Evolutionary conservation across 2,329 filamentous ascomycete species (phyloP).

Genomic region (Cordyceps fumosorosea): DNA sequence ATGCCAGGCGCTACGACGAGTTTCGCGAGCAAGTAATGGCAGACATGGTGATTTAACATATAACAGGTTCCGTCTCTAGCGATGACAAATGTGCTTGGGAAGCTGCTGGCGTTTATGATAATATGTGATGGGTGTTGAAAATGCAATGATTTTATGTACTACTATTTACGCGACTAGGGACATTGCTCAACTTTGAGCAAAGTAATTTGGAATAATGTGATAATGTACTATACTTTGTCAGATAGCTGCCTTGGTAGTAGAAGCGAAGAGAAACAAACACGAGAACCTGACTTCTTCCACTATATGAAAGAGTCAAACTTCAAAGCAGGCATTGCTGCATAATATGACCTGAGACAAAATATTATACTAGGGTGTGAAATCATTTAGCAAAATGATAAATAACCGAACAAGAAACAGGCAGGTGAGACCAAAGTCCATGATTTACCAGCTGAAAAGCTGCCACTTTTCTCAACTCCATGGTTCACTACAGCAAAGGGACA

Average conservation of each 20-base stretch:
- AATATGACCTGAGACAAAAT: too few species aligned
- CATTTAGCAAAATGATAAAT: background rate
- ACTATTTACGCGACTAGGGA: background rate
- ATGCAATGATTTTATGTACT: background rate
- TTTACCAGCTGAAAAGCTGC: background rate
- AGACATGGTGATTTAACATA: constrained; percentile 32
- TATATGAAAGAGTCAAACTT: background rate
- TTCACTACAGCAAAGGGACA: background rate
- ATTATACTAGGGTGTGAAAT: background rate
- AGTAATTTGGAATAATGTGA: background rate
- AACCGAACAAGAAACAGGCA: background rate
- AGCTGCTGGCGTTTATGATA: background rate
- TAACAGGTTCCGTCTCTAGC: background rate
- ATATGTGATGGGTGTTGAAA: background rate
- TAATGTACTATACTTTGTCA: constrained; percentile 10
- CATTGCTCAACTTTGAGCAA: background rate
- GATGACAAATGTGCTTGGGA: background rate
- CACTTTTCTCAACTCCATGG: background rate
- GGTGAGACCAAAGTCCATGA: background rate
- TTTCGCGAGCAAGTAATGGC: constrained; percentile 45
- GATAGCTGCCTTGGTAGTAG: background rate
- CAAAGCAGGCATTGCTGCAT: too few species aligned
- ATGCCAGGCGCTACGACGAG: constrained; percentile 45
- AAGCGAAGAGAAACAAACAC: background rate
- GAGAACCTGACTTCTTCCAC: background rate